A percentile compares a stretch with the other conserved stretches of the same genome.
Conservation (phyloP, 2,329 filamentous ascomycete species). For the Pseudocercospora vitis region DNA sequence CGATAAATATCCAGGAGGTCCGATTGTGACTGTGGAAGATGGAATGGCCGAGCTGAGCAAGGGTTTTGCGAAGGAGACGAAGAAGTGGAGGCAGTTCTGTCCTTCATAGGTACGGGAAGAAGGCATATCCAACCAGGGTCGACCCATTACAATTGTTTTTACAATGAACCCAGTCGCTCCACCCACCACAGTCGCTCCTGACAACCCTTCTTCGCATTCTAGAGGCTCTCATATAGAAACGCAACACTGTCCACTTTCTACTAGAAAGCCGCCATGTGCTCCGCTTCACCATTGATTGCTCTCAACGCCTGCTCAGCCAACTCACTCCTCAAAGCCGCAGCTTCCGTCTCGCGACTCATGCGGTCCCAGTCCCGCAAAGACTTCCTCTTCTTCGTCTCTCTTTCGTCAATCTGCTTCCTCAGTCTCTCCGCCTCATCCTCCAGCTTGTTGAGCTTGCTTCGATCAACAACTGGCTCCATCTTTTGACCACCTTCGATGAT, state of each 20-base stretch:
- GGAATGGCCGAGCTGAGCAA: too few relatives aligned
- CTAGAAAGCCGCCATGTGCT: conserved; percentile 32
- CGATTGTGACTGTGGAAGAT: too few relatives aligned
- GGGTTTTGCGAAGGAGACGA: too few relatives aligned
- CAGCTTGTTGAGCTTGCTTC: conserved; percentile 45
- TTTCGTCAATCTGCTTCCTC: conserved; percentile 48
- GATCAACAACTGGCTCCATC: conserved; percentile 45
- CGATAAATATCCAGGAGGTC: too few relatives aligned
- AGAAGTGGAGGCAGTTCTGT: too few relatives aligned
- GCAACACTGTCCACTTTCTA: conserved; percentile 11
- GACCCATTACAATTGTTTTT: too few relatives aligned
- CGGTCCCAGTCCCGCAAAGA: conserved; percentile 49
- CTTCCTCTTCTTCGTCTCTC: conserved; percentile 47
- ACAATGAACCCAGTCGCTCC: too few relatives aligned
- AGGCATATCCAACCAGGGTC: too few relatives aligned
- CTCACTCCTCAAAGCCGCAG: conserved; percentile 47
- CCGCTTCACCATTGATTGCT: conserved; percentile 31
- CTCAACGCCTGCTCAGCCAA: conserved; percentile 50
- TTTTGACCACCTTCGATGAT: conserved; percentile 47
- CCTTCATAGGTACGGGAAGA: too few relatives aligned
- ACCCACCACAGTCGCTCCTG: too few relatives aligned
- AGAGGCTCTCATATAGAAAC: too few relatives aligned
- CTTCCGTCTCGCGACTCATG: conserved; percentile 46
- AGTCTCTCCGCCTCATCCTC: conserved; percentile 51
- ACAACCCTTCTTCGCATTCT: too few relatives aligned